Conservation (phyloP, 176 grass and related monocot species). For the Tillandsia fasciculata region DNA sequence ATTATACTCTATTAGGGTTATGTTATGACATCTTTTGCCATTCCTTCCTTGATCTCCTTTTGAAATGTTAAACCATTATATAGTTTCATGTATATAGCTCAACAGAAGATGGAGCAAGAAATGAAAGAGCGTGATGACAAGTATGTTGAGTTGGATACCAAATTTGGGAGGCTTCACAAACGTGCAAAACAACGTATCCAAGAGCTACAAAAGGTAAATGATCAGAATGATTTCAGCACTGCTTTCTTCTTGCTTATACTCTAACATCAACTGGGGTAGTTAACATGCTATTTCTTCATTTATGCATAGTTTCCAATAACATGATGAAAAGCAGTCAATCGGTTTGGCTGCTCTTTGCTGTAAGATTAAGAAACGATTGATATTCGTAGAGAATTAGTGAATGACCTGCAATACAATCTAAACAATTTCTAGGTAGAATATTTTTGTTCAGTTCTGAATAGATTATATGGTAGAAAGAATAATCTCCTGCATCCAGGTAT, state of each 20-base stretch:
- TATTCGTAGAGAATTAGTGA: neutral
- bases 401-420: neutral
- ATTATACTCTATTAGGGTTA: neutral
- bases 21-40: neutral
- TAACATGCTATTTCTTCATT: neutral
- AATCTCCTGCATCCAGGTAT: neutral
- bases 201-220: constrained; percentile 86
- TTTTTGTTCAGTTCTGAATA: neutral
- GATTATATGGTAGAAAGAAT: neutral
- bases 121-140: constrained; percentile 90
- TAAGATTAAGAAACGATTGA: neutral
- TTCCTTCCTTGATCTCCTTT: neutral
- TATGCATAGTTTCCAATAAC: neutral
- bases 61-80: constrained; percentile 39
- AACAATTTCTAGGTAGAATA: neutral
- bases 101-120: constrained; percentile 81
- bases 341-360: neutral
- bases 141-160: constrained; percentile 79
- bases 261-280: neutral
- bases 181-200: constrained; percentile 93
- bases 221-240: neutral
- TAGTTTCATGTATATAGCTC: constrained; percentile 62
- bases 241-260: neutral
- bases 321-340: neutral
- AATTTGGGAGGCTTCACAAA: constrained; percentile 98